Percentiles rank a stretch among this genome's conserved stretches.
These are phyloP conservation scores for Cystobasidium ongulense DNA, from an alignment of 768 basidiomycete species.

Conservation along the genomic window DNA sequence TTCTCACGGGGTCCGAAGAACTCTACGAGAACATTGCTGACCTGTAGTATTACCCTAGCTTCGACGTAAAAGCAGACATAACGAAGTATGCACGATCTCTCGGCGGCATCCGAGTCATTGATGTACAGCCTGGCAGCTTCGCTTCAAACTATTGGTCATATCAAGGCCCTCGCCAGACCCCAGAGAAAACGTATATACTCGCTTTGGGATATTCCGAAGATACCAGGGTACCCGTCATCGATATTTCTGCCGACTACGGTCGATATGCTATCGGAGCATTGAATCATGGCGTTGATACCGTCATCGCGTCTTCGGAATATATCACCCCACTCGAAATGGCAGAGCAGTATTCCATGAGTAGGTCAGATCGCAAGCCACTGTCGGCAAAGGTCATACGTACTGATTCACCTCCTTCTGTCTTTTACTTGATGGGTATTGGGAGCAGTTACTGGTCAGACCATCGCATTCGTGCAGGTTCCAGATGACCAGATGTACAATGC, in stretches of 20 bases:
- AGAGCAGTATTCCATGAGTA: slow-evolving; percentile 6
- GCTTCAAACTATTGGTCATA: background rate
- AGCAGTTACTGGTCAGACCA: background rate
- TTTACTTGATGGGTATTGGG: background rate
- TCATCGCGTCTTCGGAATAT: slow-evolving; percentile 1
- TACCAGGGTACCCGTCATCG: slow-evolving; percentile 6
- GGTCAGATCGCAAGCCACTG: background rate
- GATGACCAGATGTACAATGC: background rate
- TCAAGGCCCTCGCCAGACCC: background rate
- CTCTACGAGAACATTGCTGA: background rate
- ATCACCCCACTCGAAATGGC: slow-evolving; percentile 10
- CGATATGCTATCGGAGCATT: slow-evolving; percentile 12
- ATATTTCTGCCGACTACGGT: slow-evolving; percentile 6
- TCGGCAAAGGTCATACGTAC: background rate
- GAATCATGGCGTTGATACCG: slow-evolving; percentile 5
- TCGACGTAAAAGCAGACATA: slow-evolving; percentile 1
- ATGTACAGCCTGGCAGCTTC: background rate
- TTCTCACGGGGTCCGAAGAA: background rate
- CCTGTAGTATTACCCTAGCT: background rate
- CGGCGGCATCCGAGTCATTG: background rate
- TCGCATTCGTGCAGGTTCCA: background rate
- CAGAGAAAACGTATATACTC: slow-evolving; percentile 8
- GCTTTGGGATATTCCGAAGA: background rate
- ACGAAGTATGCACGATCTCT: slow-evolving; percentile 8
- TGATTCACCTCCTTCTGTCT: background rate